Percentiles rank a stretch among this genome's conserved stretches.
Conservation (phyloP, 2,329 filamentous ascomycete species). For the Cercospora sesami region DNA sequence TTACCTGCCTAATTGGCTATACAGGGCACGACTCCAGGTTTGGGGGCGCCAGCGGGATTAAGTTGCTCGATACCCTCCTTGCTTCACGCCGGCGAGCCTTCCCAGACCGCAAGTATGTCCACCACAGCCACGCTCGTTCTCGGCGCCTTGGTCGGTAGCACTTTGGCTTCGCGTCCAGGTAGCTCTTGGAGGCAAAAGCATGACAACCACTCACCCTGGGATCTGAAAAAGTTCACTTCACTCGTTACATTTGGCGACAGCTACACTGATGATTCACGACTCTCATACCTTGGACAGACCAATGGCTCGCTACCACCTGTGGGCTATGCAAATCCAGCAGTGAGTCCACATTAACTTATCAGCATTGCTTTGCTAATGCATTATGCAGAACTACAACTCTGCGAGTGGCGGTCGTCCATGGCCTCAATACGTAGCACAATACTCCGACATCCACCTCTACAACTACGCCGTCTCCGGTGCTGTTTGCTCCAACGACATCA, state of each 20-base stretch:
- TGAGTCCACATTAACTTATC: slow-evolving; percentile 29
- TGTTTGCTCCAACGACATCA: slow-evolving; percentile 69
- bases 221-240: slow-evolving; percentile 56
- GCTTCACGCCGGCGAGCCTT: not conserved
- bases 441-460: slow-evolving; percentile 57
- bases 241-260: slow-evolving; percentile 73
- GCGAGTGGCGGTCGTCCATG: slow-evolving; percentile 67
- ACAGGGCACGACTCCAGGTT: not conserved
- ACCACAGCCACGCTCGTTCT: not conserved
- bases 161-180: not conserved
- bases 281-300: slow-evolving; percentile 62
- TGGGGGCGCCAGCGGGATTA: not conserved
- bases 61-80: not conserved
- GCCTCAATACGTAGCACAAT: slow-evolving; percentile 65
- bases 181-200: slow-evolving; percentile 1
- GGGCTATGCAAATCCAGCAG: slow-evolving; percentile 55
- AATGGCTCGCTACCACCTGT: slow-evolving; percentile 63
- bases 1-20: not conserved
- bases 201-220: slow-evolving; percentile 35
- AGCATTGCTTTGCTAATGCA: not conserved
- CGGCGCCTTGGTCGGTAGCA: not conserved
- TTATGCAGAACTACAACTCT: slow-evolving; percentile 45
- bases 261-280: slow-evolving; percentile 67
- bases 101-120: not conserved
- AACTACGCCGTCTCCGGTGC: slow-evolving; percentile 66